phyloP scores from a whole-genome alignment of 495 filamentous ascomycete genomes.

The Lasiosphaeria miniovina region DNA sequence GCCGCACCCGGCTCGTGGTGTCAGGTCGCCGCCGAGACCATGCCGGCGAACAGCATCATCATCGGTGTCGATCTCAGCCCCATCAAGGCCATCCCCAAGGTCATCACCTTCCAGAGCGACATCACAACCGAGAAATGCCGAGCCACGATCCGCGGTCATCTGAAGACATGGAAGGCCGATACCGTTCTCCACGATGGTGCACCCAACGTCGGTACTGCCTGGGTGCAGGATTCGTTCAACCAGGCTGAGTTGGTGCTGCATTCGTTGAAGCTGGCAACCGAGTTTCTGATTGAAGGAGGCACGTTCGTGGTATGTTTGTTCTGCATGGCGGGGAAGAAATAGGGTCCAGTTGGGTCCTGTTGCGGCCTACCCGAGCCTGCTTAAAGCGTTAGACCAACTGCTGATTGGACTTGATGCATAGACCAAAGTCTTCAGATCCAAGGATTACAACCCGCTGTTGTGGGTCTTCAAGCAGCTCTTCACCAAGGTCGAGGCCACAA shows the following conservation, averaged over 20 bases:
- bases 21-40: conserved; percentile 94
- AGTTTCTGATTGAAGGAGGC: conserved; percentile 86
- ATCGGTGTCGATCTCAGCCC: conserved; percentile 92
- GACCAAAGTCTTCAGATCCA: conserved; percentile 97
- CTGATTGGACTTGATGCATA: background rate
- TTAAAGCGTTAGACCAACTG: too few relatives aligned
- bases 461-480: conserved; percentile 99
- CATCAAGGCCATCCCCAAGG: conserved; percentile 91
- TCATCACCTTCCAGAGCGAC: conserved; percentile 94
- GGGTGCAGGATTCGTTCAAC: conserved; percentile 97
- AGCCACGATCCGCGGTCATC: conserved; percentile 80
- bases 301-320: conserved; percentile 62
- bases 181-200: conserved; percentile 97
- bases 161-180: conserved; percentile 98
- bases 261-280: conserved; percentile 87
- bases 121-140: conserved; percentile 97
- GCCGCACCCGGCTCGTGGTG: conserved; percentile 98
- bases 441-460: conserved; percentile 91
- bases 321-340: background rate
- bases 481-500: conserved; percentile 90
- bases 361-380: too few relatives aligned
- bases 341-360: too few relatives aligned
- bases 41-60: conserved; percentile 87
- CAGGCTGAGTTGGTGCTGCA: conserved; percentile 94
- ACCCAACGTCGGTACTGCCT: conserved; percentile 95